phyloP scores from a whole-genome alignment of 169 alveolate species.

The Miamiensis avidus region DNA sequence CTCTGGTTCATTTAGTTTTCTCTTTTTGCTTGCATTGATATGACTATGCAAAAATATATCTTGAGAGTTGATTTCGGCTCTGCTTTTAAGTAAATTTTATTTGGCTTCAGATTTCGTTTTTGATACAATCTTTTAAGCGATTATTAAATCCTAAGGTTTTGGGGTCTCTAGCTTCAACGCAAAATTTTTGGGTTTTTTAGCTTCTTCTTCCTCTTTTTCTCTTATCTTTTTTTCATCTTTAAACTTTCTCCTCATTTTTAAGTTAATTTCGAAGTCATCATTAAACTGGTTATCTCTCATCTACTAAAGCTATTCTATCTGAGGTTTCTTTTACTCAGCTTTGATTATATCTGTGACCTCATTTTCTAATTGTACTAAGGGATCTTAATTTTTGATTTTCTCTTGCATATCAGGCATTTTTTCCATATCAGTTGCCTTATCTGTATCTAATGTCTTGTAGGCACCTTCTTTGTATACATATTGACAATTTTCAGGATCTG shows the following conservation, averaged over 20 bases:
- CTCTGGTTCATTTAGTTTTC: not conserved
- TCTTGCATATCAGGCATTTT: not conserved
- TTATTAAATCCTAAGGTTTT: constrained; percentile 5
- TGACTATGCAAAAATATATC: not conserved
- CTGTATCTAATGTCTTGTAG: not conserved
- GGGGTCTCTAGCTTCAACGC: constrained; percentile 15
- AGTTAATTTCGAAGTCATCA: constrained; percentile 37
- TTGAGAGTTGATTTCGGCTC: not conserved
- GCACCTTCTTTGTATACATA: constrained; percentile 40
- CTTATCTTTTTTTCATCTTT: constrained; percentile 20
- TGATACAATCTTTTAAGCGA: not conserved
- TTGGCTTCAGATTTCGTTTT: not conserved
- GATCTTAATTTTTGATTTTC: not conserved
- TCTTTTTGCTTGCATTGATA: not conserved
- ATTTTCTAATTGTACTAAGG: constrained; percentile 25
- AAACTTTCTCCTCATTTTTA: constrained; percentile 36
- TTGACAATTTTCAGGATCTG: constrained; percentile 50
- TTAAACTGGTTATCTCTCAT: constrained; percentile 12
- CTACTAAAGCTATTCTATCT: constrained; percentile 5
- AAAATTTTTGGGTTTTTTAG: constrained; percentile 26
- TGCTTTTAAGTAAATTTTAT: not conserved
- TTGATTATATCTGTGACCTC: not conserved
- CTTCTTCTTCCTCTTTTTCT: constrained; percentile 25
- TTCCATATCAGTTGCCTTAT: not conserved
- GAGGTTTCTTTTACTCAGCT: constrained; percentile 20